Percentiles rank a stretch among this genome's conserved stretches.
Conservation (phyloP, 352 stramenopile genomes). For the Phytophthora niederhauseri region DNA sequence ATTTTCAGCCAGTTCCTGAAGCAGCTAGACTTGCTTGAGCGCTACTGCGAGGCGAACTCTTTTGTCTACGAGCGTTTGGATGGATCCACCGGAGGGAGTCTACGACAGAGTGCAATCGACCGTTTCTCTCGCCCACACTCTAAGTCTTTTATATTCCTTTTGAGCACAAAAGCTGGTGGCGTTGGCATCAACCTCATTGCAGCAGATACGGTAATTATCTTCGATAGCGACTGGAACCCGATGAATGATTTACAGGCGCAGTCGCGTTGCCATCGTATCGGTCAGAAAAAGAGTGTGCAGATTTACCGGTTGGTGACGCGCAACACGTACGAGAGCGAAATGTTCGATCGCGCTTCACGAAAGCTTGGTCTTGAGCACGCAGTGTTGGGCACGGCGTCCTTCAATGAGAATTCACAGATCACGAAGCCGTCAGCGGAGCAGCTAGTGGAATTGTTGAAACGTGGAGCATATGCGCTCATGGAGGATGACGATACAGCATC, state of each 20-base stretch:
- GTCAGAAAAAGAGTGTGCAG: constrained; percentile 98
- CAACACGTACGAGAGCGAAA: constrained; percentile 99
- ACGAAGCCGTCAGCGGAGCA: constrained; percentile 90
- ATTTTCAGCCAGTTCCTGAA: constrained; percentile 97
- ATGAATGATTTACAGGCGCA: constrained; percentile 93
- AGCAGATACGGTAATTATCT: constrained; percentile 99
- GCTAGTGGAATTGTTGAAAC: constrained; percentile 97
- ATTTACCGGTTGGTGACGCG: constrained; percentile 98
- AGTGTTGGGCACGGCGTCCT: constrained; percentile 94
- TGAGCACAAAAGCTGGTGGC: constrained; percentile 98
- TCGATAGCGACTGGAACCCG: constrained; percentile 99
- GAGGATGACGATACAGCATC: constrained; percentile 96
- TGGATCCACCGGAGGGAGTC: constrained; percentile 87
- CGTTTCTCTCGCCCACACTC: constrained; percentile 95
- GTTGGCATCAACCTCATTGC: constrained; percentile 98
- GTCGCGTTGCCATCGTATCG: constrained; percentile 97
- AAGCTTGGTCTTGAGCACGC: constrained; percentile 99
- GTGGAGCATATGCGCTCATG: constrained; percentile 98
- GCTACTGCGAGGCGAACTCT: constrained; percentile 91
- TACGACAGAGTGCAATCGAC: constrained; percentile 96
- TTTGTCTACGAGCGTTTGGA: constrained; percentile 93
- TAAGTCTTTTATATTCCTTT: constrained; percentile 98
- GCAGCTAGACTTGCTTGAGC: constrained; percentile 94
- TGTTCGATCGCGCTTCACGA: constrained; percentile 98
- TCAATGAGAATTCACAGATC: constrained; percentile 92